A percentile compares a stretch with the other conserved stretches of the same genome.
phyloP scores from a whole-genome alignment of 768 basidiomycete genomes.

The Pleurotus eryngii region DNA sequence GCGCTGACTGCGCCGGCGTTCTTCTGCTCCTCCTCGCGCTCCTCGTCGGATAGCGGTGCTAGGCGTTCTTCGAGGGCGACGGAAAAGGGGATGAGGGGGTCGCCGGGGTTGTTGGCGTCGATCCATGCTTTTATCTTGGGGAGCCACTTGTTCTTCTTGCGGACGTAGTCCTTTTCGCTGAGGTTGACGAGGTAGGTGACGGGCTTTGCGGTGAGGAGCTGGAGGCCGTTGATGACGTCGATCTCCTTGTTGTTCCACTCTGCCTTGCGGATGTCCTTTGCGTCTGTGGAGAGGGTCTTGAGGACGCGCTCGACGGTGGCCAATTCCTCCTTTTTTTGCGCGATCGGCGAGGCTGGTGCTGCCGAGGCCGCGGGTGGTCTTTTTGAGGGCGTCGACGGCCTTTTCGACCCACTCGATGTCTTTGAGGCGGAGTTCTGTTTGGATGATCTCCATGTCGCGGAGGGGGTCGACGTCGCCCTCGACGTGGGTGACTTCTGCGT shows the following conservation, averaged over 20 bases:
- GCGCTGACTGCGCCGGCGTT: slow-evolving; percentile 70
- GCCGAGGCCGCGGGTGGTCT: slow-evolving; percentile 66
- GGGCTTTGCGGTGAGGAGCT: slow-evolving; percentile 93
- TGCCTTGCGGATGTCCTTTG: slow-evolving; percentile 86
- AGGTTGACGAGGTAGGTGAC: slow-evolving; percentile 98
- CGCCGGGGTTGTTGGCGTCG: slow-evolving; percentile 93
- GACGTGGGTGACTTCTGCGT: slow-evolving; percentile 98
- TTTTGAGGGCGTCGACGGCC: slow-evolving; percentile 74
- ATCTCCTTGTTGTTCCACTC: slow-evolving; percentile 99
- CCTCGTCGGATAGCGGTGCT: slow-evolving; percentile 56
- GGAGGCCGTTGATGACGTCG: slow-evolving; percentile 84
- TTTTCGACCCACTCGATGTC: slow-evolving; percentile 99
- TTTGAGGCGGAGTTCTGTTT: slow-evolving; percentile 90
- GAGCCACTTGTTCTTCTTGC: slow-evolving; percentile 99
- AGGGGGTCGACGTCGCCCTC: slow-evolving; percentile 96
- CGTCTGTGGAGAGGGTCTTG: slow-evolving; percentile 8
- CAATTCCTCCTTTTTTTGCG: slow-evolving; percentile 93
- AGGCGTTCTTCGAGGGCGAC: slow-evolving; percentile 94
- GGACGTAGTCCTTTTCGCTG: slow-evolving; percentile 88
- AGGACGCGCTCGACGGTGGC: slow-evolving; percentile 31
- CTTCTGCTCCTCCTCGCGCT: slow-evolving; percentile 76
- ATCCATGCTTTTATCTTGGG: slow-evolving; percentile 99
- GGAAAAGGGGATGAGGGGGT: slow-evolving; percentile 94
- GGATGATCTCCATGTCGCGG: slow-evolving; percentile 97
- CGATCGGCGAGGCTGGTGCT: slow-evolving; percentile 84